phyloP scores from a whole-genome alignment of 2,329 filamentous ascomycete genomes.

The Talaromyces sp. region DNA sequence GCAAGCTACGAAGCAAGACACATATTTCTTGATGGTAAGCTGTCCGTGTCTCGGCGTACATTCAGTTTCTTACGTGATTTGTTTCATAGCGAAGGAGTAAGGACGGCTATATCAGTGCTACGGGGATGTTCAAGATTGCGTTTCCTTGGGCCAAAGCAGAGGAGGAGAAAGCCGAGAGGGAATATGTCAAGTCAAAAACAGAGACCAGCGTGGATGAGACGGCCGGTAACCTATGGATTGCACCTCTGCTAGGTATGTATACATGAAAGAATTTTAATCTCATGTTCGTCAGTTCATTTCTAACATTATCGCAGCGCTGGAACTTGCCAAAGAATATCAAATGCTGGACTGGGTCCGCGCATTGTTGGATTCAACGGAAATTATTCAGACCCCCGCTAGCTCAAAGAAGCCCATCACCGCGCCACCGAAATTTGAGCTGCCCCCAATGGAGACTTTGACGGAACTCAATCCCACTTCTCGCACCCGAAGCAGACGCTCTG shows the following conservation, averaged over 20 bases:
- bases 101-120: conserved; percentile 62
- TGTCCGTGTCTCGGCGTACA: neutral
- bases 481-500: conserved; percentile 54
- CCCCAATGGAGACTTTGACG: conserved; percentile 26
- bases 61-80: neutral
- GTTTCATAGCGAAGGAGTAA: conserved; percentile 54
- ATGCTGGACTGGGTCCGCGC: conserved; percentile 85
- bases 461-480: conserved; percentile 28
- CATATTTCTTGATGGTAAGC: conserved; percentile 87
- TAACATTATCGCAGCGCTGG: conserved; percentile 58
- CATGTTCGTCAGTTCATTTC: conserved; percentile 1
- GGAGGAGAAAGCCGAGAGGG: conserved; percentile 56
- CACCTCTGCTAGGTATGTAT: conserved; percentile 63
- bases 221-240: conserved; percentile 94
- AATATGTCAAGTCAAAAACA: conserved; percentile 74
- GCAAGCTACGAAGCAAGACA: conserved; percentile 59
- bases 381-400: conserved; percentile 60
- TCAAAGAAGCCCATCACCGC: conserved; percentile 71
- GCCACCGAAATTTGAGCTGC: conserved; percentile 71
- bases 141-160: conserved; percentile 59
- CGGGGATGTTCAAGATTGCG: conserved; percentile 65
- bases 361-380: conserved; percentile 82
- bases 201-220: conserved; percentile 87
- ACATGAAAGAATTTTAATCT: neutral
- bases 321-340: conserved; percentile 78